Base-by-base conservation (phyloP, 2,329 filamentous ascomycete genomes). In the Xylaria sp. region DNA sequence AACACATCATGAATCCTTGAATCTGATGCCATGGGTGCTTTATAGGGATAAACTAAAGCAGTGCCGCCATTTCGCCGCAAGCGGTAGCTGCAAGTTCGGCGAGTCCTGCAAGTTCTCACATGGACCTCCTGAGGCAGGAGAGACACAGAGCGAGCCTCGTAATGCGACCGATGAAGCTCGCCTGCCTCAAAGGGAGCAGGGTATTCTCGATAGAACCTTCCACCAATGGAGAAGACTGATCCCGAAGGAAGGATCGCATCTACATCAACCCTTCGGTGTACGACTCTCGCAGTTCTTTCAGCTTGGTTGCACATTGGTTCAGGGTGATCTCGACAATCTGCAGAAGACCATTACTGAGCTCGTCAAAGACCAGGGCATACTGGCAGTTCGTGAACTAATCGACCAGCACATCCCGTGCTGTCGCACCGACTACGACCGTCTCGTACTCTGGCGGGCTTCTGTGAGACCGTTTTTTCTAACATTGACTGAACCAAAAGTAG, bases 281-380 rank as follows among this genome's bases (percentile, higher is more conserved):
- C 48, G 34, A n/a, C 44, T 56, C 7, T 19, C 53, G 1, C 41
- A 58, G 8, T 57, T 57, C 51, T 57, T 61, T 16, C 50, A 61
- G 24, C 11, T 21, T 13, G 59, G 48, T 7, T 42, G 55, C 17
- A 16, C 19, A 9, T 39, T 61, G 4, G 51, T 59, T n/a, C 43
- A 52, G 13, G 50, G 51, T 4, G 56, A 57, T 13, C 4, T 48
- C 6, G 49, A 52, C 11, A 47, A 29, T 2, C 39, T 52, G 7
- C 53, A 59, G 39, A 43, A 53, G 38, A 55, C 54, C 2, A 17
- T 57, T 6, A 54, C 44, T 7, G 26, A 50, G 21, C 47, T 59
- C 9, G 53, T 56, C 20, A 54, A 42, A 0, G 59, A 61, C 2
- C 44, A 50, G 43, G 56, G 48, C 2, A 21, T 48, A 8, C 29